Evolutionary conservation across 352 stramenopile genomes (phyloP), one percentile per base, ranked within the genome.

Genomic region (Phytopythium mirpurense): DNA sequence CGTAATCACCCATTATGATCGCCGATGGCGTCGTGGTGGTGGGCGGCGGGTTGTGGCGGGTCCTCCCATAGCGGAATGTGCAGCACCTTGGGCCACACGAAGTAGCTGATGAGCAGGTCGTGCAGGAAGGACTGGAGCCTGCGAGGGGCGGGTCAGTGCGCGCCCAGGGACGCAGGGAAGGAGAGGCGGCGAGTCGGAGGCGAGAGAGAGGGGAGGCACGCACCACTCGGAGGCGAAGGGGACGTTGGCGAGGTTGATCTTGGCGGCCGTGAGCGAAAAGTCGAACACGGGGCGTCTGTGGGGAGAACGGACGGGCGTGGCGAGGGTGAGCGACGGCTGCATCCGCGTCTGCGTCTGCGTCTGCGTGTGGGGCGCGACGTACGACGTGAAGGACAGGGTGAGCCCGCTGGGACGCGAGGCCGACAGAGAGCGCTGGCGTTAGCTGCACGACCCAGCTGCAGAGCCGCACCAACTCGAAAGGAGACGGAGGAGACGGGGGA

Each of bases 221-320:
- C 37, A 91, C 81, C 78, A 91, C 46, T 91, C 78, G 15, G 81
- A 91, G 18, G 80, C 78, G 62, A 89, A 91, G 11, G 81, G 78
- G 26, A 91, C 78, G 59, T 88, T 89, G 29, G 78, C 68, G 51
- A 89, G 74, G 72, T 89, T 89, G 76, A 91, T 91, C 59, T 89
- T 91, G 55, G 81, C 81, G 15, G 81, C 81, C 0, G 73, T 91
- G 48, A 91, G 66, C 3, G 76, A 88, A 50, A 91, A 91, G 42
- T 91, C 81, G 49, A 91, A 77, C 29, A 77, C 62, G 2, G 81
- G 81, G 3, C 77, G 78, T 27, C 81, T 91, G n/a, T n/a, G n/a
- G n/a, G n/a, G n/a, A n/a, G n/a, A n/a, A n/a, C n/a, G n/a, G n/a
- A n/a, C n/a, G n/a, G n/a, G n/a, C n/a, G n/a, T n/a, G n/a, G n/a